phyloP scores from a whole-genome alignment of 768 basidiomycete genomes.

The Boletales sp. region DNA sequence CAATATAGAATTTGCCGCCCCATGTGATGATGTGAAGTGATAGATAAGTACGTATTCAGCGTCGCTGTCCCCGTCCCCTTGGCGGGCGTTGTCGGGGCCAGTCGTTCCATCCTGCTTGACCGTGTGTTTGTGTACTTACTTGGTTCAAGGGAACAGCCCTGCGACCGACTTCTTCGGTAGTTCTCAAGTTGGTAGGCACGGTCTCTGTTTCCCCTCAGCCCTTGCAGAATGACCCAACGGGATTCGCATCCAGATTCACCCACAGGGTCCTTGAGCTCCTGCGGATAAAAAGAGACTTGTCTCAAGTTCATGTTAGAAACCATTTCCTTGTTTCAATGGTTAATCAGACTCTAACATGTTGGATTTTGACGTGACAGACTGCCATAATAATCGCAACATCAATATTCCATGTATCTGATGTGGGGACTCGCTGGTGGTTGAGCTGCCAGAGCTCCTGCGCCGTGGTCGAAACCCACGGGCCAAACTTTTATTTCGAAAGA shows the following conservation, averaged over 20 bases:
- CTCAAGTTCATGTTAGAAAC: slow-evolving; percentile 2
- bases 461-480: not conserved
- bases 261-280: not conserved
- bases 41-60: not conserved
- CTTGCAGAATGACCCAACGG: slow-evolving; percentile 1
- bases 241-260: slow-evolving; percentile 21
- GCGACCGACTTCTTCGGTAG: slow-evolving; percentile 8
- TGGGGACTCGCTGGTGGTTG: not conserved
- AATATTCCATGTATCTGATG: too few relatives aligned
- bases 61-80: not conserved
- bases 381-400: too few relatives aligned
- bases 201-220: slow-evolving; percentile 17
- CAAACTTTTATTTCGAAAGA: not conserved
- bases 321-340: slow-evolving; percentile 7
- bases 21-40: slow-evolving; percentile 10
- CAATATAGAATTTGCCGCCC: slow-evolving; percentile 4
- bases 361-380: slow-evolving; percentile 4
- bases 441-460: not conserved
- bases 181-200: slow-evolving; percentile 18
- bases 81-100: not conserved
- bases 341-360: slow-evolving; percentile 1
- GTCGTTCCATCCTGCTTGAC: too few relatives aligned
- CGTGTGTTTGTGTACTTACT: not conserved
- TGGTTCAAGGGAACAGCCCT: slow-evolving; percentile 1
- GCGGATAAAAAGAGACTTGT: slow-evolving; percentile 8